A percentile compares a stretch with the other conserved stretches of the same genome.
phyloP scores from a whole-genome alignment of 2,329 filamentous ascomycete genomes.

The Venturia carpophila region DNA sequence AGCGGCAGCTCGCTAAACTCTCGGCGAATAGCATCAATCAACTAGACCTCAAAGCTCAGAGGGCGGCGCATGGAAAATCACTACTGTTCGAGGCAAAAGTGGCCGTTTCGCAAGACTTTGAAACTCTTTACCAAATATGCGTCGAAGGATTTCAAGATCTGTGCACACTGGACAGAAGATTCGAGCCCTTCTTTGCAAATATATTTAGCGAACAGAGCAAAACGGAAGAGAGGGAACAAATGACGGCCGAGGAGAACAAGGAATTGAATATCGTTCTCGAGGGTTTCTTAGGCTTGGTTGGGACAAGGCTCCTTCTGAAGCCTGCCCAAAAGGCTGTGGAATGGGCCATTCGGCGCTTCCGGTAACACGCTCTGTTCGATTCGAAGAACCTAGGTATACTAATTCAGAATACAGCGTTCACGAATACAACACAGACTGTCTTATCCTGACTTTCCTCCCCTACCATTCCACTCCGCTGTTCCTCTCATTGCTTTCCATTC shows the following conservation, averaged over 20 bases:
- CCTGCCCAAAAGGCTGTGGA: constrained; percentile 87
- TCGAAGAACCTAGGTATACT: constrained; percentile 14
- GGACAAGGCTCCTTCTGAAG: constrained; percentile 68
- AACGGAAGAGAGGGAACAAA: constrained; percentile 74
- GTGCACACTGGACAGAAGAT: constrained; percentile 76
- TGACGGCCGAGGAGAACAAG: constrained; percentile 73
- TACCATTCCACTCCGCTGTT: constrained; percentile 86
- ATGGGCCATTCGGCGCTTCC: constrained; percentile 87
- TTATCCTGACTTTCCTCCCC: constrained; percentile 82
- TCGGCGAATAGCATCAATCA: constrained; percentile 83
- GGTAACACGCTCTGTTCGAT: constrained; percentile 45
- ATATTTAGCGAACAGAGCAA: constrained; percentile 95
- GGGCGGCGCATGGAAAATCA: constrained; percentile 85
- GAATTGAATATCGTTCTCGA: constrained; percentile 72
- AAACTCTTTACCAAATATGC: constrained; percentile 80
- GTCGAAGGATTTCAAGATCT: constrained; percentile 85
- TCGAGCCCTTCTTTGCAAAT: constrained; percentile 62
- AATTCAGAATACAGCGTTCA: constrained; percentile 58
- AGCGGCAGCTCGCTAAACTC: constrained; percentile 89
- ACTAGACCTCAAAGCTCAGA: constrained; percentile 87
- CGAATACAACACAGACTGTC: constrained; percentile 72
- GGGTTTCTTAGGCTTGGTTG: constrained; percentile 72
- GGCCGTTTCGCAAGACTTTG: constrained; percentile 81
- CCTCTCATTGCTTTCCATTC: constrained; percentile 74
- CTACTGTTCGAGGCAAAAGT: constrained; percentile 83